A percentile compares a stretch with the other conserved stretches of the same genome.
These are phyloP conservation scores for Schwanniomyces sp. DNA, from an alignment of 805 yeast genomes.

Conservation along the genomic window DNA sequence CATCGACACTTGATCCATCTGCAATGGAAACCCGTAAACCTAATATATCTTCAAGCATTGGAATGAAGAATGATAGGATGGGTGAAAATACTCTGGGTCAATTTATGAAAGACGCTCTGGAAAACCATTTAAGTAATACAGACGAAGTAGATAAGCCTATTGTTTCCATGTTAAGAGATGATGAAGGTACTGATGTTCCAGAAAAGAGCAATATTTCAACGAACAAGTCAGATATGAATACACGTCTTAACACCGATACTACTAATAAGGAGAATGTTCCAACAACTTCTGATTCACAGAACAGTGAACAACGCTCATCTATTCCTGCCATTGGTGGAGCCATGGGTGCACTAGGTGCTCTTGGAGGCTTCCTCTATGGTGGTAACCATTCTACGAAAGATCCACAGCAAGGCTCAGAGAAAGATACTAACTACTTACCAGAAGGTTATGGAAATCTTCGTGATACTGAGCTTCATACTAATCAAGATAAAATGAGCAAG, in stretches of 20 bases:
- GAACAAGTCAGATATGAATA: too few relatives aligned
- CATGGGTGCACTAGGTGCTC: conserved; percentile 9
- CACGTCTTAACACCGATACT: not conserved
- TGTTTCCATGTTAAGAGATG: too few relatives aligned
- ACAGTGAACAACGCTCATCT: not conserved
- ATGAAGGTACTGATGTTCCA: too few relatives aligned
- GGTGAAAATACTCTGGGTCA: too few relatives aligned
- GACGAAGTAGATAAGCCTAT: too few relatives aligned
- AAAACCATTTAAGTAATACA: too few relatives aligned
- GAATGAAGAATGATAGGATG: too few relatives aligned
- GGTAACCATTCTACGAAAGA: not conserved
- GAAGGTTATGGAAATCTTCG: not conserved
- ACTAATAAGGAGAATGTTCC: not conserved
- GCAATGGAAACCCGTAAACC: too few relatives aligned
- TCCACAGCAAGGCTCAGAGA: not conserved
- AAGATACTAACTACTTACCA: not conserved
- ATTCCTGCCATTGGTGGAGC: conserved; percentile 7
- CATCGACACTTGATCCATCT: too few relatives aligned
- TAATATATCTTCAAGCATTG: too few relatives aligned
- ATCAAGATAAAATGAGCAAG: not conserved
- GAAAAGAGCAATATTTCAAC: too few relatives aligned
- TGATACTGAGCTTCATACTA: not conserved
- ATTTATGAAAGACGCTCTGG: too few relatives aligned
- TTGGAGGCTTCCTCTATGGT: not conserved
- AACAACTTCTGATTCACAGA: not conserved